Conservation (phyloP, 2,329 filamentous ascomycete genomes). For the Trichothecium sympodiale region DNA sequence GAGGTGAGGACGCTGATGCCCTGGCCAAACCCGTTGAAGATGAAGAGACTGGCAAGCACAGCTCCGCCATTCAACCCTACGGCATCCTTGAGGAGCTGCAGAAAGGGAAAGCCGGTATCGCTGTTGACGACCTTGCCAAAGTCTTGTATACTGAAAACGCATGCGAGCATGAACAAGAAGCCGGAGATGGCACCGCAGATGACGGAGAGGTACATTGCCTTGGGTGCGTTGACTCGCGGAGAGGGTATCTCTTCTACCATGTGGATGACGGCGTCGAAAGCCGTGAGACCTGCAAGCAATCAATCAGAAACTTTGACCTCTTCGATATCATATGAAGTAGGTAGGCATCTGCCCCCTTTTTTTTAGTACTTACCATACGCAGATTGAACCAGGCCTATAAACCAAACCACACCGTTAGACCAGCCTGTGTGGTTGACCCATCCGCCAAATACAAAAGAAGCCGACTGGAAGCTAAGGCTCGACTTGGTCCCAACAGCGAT, state of each 20-base stretch:
- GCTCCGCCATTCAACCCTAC: conserved; percentile 26
- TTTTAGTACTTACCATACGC: conserved; percentile 32
- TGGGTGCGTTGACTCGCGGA: conserved; percentile 37
- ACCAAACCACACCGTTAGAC: conserved; percentile 45
- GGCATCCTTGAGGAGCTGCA: conserved; percentile 30
- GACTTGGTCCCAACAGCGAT: conserved; percentile 36
- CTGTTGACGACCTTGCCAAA: conserved; percentile 28
- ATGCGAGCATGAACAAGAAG: conserved; percentile 40
- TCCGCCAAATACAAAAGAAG: conserved; percentile 38
- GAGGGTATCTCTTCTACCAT: conserved; percentile 46
- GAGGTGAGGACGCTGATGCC: conserved; percentile 40
- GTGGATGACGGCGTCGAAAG: conserved; percentile 48
- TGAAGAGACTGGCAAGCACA: conserved; percentile 38
- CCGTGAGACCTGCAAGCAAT: conserved; percentile 34
- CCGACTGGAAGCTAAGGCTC: conserved; percentile 33
- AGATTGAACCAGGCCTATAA: conserved; percentile 43
- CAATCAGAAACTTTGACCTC: no score
- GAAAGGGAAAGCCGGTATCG: conserved; percentile 32
- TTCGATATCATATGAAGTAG: no score
- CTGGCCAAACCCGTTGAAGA: conserved; percentile 43
- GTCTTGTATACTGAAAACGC: conserved; percentile 37
- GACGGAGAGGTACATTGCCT: conserved; percentile 41
- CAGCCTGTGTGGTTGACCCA: conserved; percentile 39
- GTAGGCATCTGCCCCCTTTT: no score
- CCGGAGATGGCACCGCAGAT: conserved; percentile 35